Evolutionary conservation across 2,329 filamentous ascomycete species (phyloP).

Genomic region (Hirsutella thompsonii): DNA sequence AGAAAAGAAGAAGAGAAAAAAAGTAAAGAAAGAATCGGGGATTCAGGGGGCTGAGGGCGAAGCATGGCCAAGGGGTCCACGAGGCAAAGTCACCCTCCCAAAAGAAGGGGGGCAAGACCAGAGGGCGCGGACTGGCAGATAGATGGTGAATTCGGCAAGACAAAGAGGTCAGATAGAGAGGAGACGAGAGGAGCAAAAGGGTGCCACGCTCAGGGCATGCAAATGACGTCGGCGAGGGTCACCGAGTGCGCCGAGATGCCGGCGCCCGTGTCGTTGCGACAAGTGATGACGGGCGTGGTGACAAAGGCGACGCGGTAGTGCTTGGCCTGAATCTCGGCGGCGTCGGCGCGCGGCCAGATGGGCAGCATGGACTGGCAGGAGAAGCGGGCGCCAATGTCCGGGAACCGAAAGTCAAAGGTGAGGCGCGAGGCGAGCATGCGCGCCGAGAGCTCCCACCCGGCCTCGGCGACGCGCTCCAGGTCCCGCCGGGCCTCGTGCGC

Average conservation of each 20-base stretch:
- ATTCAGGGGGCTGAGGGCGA: too few relatives aligned
- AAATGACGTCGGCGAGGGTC: constrained; percentile 32
- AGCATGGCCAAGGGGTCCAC: too few relatives aligned
- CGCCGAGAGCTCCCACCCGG: constrained; percentile 31
- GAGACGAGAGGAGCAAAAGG: background rate
- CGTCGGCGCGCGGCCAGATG: constrained; percentile 28
- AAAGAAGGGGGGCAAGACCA: too few relatives aligned
- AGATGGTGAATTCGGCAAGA: background rate
- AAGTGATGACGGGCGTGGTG: constrained; percentile 40
- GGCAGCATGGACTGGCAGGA: constrained; percentile 31
- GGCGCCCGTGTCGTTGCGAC: constrained; percentile 35
- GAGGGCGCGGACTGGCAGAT: too few relatives aligned
- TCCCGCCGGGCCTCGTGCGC: constrained; percentile 26
- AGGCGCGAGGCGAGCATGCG: constrained; percentile 31
- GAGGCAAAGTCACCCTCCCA: too few relatives aligned
- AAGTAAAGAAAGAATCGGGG: too few relatives aligned
- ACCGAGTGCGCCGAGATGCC: constrained; percentile 31
- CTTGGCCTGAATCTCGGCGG: constrained; percentile 31
- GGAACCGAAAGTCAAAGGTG: constrained; percentile 35
- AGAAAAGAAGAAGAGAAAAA: too few relatives aligned
- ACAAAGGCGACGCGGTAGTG: constrained; percentile 41
- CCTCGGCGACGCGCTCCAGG: constrained; percentile 25
- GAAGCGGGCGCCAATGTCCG: constrained; percentile 36
- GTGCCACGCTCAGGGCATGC: constrained; percentile 26
- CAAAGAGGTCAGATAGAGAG: background rate